A percentile compares a stretch with the other conserved stretches of the same genome.
phyloP scores from a whole-genome alignment of 2,329 filamentous ascomycete species.

The Albophoma yamanashiensis region DNA sequence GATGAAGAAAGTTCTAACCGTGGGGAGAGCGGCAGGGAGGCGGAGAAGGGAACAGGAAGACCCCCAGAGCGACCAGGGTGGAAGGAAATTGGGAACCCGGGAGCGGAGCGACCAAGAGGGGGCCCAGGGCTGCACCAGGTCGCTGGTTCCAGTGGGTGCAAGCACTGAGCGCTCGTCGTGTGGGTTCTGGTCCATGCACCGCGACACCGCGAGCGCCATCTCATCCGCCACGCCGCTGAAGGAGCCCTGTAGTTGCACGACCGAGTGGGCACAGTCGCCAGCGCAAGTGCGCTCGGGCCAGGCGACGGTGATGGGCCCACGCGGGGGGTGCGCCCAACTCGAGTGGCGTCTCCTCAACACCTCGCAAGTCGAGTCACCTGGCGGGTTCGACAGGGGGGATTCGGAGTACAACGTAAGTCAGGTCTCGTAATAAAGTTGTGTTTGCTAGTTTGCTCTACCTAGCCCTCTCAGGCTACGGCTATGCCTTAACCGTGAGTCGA shows the following conservation, averaged over 20 bases:
- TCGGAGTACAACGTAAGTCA: too few relatives aligned
- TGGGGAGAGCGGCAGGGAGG: not conserved
- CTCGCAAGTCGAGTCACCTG: not conserved
- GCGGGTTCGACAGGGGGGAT: not conserved
- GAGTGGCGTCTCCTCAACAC: not conserved
- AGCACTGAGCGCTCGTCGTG: not conserved
- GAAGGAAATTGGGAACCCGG: slow-evolving; percentile 3
- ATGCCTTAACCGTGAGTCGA: too few relatives aligned
- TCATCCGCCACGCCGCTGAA: not conserved
- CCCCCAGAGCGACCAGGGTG: slow-evolving; percentile 2
- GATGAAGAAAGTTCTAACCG: not conserved
- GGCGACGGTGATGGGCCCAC: not conserved
- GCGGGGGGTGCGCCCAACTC: not conserved
- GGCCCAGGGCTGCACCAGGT: not conserved
- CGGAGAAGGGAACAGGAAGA: not conserved
- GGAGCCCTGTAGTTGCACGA: not conserved
- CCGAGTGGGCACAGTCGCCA: not conserved
- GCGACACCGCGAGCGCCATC: not conserved
- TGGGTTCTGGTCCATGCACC: not conserved
- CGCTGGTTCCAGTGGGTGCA: not conserved
- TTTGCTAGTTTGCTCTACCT: too few relatives aligned
- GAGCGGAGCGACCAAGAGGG: slow-evolving; percentile 1
- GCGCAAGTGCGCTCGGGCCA: not conserved
- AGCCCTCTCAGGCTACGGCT: too few relatives aligned
- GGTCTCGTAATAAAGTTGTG: too few relatives aligned